A percentile compares a stretch with the other conserved stretches of the same genome.
Evolutionary conservation across 192 early-diverging fungal species (phyloP).

Genomic region (Coemansia sp.): DNA sequence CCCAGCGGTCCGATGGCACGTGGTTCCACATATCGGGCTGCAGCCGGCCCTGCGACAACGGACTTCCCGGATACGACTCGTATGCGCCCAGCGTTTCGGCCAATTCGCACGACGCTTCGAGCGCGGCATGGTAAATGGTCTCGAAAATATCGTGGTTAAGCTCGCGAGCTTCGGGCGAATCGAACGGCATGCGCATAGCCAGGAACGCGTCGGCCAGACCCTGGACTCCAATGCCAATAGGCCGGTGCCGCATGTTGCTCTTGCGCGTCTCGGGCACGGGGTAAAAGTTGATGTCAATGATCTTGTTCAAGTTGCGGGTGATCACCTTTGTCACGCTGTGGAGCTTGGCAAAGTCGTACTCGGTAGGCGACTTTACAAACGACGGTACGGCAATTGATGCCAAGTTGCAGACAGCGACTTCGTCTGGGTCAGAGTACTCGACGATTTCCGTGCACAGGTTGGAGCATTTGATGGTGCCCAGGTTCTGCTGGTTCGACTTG

Average conservation of each 20-base stretch:
- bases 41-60: conserved; percentile 85
- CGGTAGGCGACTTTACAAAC: conserved; percentile 70
- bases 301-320: conserved; percentile 90
- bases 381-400: conserved; percentile 89
- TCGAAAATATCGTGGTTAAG: conserved; percentile 93
- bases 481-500: conserved; percentile 99
- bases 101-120: conserved; percentile 90
- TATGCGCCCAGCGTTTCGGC: conserved; percentile 69
- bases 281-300: conserved; percentile 98
- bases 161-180: conserved; percentile 76
- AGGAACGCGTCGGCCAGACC: conserved; percentile 97
- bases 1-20: conserved; percentile 78
- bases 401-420: conserved; percentile 97
- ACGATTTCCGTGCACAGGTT: conserved; percentile 99
- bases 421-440: conserved; percentile 92
- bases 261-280: conserved; percentile 82
- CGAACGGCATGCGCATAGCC: conserved; percentile 92
- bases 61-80: conserved; percentile 75
- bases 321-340: conserved; percentile 85
- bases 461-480: conserved; percentile 98
- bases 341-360: conserved; percentile 85
- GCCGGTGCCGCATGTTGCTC: conserved; percentile 94
- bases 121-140: conserved; percentile 92
- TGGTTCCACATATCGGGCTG: conserved; percentile 96
- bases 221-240: conserved; percentile 98